phyloP scores from a whole-genome alignment of 1,284 basidiomycete genomes.

The Ganoderma sinense region DNA sequence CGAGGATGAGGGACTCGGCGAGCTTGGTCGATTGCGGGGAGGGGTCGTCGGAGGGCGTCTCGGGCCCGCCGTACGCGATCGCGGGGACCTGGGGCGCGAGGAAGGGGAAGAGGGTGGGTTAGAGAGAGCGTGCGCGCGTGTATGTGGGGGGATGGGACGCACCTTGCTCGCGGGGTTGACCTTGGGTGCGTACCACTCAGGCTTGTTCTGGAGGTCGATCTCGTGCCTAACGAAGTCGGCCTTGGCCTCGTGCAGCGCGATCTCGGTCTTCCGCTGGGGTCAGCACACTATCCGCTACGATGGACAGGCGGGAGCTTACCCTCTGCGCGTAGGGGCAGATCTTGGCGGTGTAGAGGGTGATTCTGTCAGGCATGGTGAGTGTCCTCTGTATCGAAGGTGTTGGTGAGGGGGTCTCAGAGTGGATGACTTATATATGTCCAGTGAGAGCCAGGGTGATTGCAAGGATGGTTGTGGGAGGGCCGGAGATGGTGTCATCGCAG shows the following conservation, averaged over 20 bases:
- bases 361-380: slow-evolving; percentile 28
- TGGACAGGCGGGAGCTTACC: not conserved
- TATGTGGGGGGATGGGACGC: not conserved
- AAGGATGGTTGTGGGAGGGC: not conserved
- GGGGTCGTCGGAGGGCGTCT: slow-evolving; percentile 57
- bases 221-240: slow-evolving; percentile 32
- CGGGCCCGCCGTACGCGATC: slow-evolving; percentile 64
- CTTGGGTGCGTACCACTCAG: slow-evolving; percentile 44
- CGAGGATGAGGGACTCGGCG: slow-evolving; percentile 65
- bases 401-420: not conserved
- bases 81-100: slow-evolving; percentile 50
- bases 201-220: slow-evolving; percentile 46
- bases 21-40: slow-evolving; percentile 65
- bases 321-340: slow-evolving; percentile 7
- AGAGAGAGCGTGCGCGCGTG: not conserved
- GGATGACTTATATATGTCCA: not conserved
- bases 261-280: slow-evolving; percentile 14
- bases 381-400: not conserved
- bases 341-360: slow-evolving; percentile 35
- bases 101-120: not conserved
- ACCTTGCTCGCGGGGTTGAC: slow-evolving; percentile 51
- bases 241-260: slow-evolving; percentile 32
- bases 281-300: not conserved
- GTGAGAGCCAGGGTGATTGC: not conserved
- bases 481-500: not conserved